Base-by-base conservation (phyloP, 306 rosid genomes). In the Oemleria cerasiformis region DNA sequence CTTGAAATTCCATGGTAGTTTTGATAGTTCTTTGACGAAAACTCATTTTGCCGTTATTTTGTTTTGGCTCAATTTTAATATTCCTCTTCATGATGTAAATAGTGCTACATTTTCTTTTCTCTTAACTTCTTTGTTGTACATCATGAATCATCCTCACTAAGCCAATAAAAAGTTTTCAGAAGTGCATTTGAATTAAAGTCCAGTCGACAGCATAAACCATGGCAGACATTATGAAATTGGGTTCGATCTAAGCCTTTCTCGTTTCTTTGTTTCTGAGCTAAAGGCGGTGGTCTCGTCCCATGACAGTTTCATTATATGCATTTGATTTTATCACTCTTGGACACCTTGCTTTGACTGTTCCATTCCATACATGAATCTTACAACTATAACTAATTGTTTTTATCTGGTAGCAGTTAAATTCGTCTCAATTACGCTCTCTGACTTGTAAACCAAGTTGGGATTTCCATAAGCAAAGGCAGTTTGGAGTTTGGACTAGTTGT, bases 401-500 rank as follows among this genome's bases (percentile, higher is more conserved):
- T 14, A 20, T 14, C 14, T 55, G 10, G 36, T 8, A 13, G 6
- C 60, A 23, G 38, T n/a, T 55, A 55, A 55, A 55, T 55, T 6
- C 8, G 20, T 9, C 15, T 55, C 21, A 55, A 55, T 3, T 21
- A 55, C 60, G 10, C 21, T 16, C 38, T 4, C 1, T 55, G 60
- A 55, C 60, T 55, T 55, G 7, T 20, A 23, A 55, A 55, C 60
- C 38, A 4, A 55, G 38, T 55, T 21, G 60, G 21, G 36, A 55
- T 55, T 55, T 55, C 38, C 36, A 10, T 55, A 55, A 11, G 15
- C 60, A 55, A 20, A 55, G 60, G 36, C 60, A n/a, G n/a, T n/a
- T n/a, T n/a, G n/a, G n/a, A 55, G 34, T 55, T 21, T 55, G 21
- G 60, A 55, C 60, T 55, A 36, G 60, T 55, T 55, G 60, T 55